Evolutionary conservation across 1,284 basidiomycete genomes (phyloP), one percentile per base, ranked within the genome.

Genomic region (Exobasidium cylindrosporum): DNA sequence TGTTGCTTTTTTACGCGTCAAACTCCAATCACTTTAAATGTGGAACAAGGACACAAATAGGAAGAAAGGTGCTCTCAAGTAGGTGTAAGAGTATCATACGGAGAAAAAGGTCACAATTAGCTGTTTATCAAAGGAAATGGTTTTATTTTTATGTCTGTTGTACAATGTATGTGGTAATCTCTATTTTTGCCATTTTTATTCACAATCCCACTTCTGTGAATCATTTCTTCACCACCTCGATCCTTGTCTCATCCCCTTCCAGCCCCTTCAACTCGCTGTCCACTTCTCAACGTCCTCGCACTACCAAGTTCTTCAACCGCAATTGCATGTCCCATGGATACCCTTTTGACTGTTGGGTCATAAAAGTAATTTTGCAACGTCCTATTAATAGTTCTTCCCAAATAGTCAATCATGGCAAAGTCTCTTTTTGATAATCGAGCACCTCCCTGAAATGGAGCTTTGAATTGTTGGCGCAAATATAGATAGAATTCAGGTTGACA

Each of bases 391-490:
- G 72, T 70, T 21, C 77, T 67, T 58, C 72, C 67, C 68, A 79
- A 67, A 64, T 78, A 77, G 47, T 79, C 77, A 47, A 79, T 70
- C 26, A 74, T 74, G 1, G 67, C 58, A 60, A 79, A 78, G 62
- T 79, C 77, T 29, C 72, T 60, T 46, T 67, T 63, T 6, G 61
- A 58, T 2, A 79, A 55, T 1, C 24, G 47, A 5, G 70, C 72
- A 24, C 76, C 76, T 35, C 76, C 76, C 68, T 68, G 69, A 3
- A 64, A 65, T 0, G 77, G 77, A 58, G 74, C 73, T 28, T 70
- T 67, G 56, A 79, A 79, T 50, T 72, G 74, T 62, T 79, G 75
- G 23, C 77, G 76, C 31, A 79, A 61, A 61, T 77, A 79, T 47
- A 78, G 64, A 31, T 66, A 69, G 50, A 79, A 79, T 60, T 72